Evolutionary conservation across 495 filamentous ascomycete genomes (phyloP).

Genomic region (Neurospora discreta): DNA sequence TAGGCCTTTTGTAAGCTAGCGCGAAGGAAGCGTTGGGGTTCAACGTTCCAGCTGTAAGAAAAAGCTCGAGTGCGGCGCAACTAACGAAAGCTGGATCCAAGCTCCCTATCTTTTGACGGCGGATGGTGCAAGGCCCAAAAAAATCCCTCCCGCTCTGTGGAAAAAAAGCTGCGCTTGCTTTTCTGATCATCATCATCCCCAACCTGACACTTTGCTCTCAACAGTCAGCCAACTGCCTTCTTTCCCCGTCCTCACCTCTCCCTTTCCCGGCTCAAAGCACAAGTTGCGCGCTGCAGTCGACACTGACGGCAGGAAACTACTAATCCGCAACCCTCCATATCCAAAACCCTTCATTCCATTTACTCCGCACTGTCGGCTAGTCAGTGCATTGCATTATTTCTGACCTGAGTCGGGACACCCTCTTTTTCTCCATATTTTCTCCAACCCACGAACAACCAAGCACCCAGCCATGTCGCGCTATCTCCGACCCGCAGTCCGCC

Average conservation of each 20-base stretch:
- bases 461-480: conserved; percentile 49
- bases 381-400: neutral
- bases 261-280: neutral
- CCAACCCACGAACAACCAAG: conserved; percentile 11
- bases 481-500: conserved; percentile 68
- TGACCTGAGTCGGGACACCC: conserved; percentile 3
- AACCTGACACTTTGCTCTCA: neutral
- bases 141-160: conserved; percentile 21
- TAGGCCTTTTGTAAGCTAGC: conserved; percentile 16
- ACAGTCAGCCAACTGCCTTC: neutral
- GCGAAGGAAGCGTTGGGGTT: conserved; percentile 21
- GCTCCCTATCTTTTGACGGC: conserved; percentile 10
- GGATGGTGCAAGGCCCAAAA: conserved; percentile 11
- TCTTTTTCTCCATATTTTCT: conserved; percentile 14
- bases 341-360: conserved; percentile 1
- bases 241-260: neutral
- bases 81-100: conserved; percentile 14
- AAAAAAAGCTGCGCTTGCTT: conserved; percentile 2
- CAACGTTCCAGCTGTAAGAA: conserved; percentile 18
- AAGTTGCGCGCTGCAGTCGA: neutral
- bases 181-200: conserved; percentile 3
- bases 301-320: neutral
- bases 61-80: neutral
- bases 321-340: neutral
- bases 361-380: neutral